Percentiles rank a stretch among this genome's conserved stretches.
phyloP scores from a whole-genome alignment of 352 stramenopile genomes.

The Phytophthora constricta region DNA sequence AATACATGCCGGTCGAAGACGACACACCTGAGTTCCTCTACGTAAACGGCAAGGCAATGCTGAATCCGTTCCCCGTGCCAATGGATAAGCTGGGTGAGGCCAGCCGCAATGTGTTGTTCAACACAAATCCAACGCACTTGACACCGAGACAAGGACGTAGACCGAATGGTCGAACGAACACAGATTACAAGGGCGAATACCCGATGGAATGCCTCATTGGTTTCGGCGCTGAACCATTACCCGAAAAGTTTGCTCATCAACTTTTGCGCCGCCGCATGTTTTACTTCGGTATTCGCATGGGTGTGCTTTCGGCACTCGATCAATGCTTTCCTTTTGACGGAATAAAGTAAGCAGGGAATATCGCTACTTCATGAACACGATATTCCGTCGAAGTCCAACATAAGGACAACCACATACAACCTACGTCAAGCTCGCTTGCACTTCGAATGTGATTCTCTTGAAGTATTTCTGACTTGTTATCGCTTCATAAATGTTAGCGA shows the following conservation, averaged over 20 bases:
- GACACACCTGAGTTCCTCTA: slow-evolving; percentile 47
- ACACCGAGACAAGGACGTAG: slow-evolving; percentile 41
- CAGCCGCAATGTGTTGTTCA: slow-evolving; percentile 47
- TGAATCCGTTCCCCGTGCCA: slow-evolving; percentile 45
- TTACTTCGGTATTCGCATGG: slow-evolving; percentile 46
- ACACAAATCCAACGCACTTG: slow-evolving; percentile 58
- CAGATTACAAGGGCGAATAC: slow-evolving; percentile 30
- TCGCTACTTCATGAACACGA: neutral
- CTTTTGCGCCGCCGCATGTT: slow-evolving; percentile 50
- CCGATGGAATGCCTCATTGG: slow-evolving; percentile 52
- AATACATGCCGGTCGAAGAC: slow-evolving; percentile 45
- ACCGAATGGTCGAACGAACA: slow-evolving; percentile 29
- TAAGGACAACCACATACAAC: no score
- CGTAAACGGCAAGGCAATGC: slow-evolving; percentile 57
- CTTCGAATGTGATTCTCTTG: no score
- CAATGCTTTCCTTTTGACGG: slow-evolving; percentile 39
- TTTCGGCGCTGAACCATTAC: slow-evolving; percentile 51
- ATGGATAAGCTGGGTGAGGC: slow-evolving; percentile 28
- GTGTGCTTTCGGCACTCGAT: slow-evolving; percentile 34
- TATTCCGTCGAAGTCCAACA: no score
- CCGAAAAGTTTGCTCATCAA: slow-evolving; percentile 33
- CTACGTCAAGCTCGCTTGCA: no score
- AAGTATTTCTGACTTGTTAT: no score
- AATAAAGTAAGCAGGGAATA: slow-evolving; percentile 23
- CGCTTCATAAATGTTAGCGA: no score